Conservation (phyloP, 306 rosid genomes). For the Prunus campanulata region DNA sequence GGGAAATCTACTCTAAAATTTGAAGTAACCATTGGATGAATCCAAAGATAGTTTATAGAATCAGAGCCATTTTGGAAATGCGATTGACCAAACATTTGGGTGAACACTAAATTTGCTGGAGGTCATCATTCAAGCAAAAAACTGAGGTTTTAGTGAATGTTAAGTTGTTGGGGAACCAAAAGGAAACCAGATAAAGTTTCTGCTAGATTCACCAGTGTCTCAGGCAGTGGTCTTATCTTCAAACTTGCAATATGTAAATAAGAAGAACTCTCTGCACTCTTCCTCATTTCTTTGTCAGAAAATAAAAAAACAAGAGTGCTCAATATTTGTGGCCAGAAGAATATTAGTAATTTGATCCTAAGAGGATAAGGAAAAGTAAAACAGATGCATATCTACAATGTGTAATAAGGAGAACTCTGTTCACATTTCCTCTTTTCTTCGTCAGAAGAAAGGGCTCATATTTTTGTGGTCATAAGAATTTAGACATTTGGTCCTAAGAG, state of each 20-base stretch:
- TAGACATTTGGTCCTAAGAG: constrained; percentile 13
- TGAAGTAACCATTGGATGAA: not conserved
- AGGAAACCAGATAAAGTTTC: not conserved
- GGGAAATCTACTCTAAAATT: not conserved
- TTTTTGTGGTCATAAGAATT: constrained; percentile 33
- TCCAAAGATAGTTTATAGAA: not conserved
- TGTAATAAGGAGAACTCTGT: not conserved
- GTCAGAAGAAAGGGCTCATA: constrained; percentile 11
- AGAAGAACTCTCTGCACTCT: not conserved
- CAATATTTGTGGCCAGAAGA: constrained; percentile 32
- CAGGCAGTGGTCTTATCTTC: constrained; percentile 5
- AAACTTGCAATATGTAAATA: not conserved
- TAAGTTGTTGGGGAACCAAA: not conserved
- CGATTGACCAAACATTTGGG: not conserved
- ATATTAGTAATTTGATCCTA: constrained; percentile 6
- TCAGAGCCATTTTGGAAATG: not conserved
- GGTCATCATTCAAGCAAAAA: not conserved
- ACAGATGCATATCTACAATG: not conserved
- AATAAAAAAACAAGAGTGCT: not conserved
- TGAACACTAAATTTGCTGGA: not conserved
- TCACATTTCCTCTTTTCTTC: not conserved
- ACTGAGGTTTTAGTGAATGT: not conserved
- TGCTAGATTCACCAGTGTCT: constrained; percentile 25
- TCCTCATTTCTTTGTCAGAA: not conserved
- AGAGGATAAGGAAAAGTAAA: constrained; percentile 23